Evolutionary conservation across 257 asterid genomes (phyloP).

Genomic region (Rhazya stricta): DNA sequence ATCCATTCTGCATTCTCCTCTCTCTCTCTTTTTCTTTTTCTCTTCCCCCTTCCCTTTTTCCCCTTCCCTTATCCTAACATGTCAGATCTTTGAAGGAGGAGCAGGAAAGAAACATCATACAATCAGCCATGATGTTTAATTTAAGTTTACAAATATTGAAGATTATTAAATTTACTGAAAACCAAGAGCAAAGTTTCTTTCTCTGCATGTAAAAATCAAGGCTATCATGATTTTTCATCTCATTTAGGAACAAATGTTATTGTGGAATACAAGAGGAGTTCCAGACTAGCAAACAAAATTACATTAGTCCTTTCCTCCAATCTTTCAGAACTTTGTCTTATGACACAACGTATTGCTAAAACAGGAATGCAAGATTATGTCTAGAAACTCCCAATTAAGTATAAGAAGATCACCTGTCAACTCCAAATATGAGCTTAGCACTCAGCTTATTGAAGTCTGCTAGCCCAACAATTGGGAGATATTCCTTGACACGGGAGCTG

Average conservation of each 20-base stretch:
- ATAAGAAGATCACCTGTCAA: constrained; percentile 57
- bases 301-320: not conserved
- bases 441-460: constrained; percentile 85
- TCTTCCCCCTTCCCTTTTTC: no score
- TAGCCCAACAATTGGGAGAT: constrained; percentile 84
- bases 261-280: not conserved
- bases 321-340: not conserved
- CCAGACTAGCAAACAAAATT: not conserved
- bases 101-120: no score
- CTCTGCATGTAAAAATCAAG: not conserved
- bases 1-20: no score
- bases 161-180: not conserved
- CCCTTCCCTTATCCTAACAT: no score
- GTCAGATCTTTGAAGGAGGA: no score
- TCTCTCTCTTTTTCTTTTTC: no score
- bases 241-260: not conserved
- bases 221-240: not conserved
- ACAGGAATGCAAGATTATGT: not conserved
- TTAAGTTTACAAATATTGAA: no score
- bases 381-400: not conserved
- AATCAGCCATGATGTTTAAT: no score
- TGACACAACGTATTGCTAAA: not conserved
- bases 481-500: constrained; percentile 91
- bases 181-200: not conserved
- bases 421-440: constrained; percentile 91